Evolutionary conservation across 2,329 filamentous ascomycete genomes (phyloP), one percentile per base, ranked within the genome.

Genomic region (Aschersonia sp.): DNA sequence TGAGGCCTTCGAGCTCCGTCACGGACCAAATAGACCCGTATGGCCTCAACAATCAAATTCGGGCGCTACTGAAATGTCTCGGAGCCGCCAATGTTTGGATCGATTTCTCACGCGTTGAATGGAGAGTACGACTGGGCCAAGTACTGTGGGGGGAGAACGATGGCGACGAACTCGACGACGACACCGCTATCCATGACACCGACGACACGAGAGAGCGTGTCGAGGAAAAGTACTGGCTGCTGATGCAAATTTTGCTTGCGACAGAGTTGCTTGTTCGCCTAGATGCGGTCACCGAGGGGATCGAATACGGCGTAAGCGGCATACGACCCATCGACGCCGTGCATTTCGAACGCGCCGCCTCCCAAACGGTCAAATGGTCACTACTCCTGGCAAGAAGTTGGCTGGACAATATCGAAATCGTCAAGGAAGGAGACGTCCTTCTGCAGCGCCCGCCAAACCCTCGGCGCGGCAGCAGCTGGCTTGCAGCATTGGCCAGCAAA

Each of bases 101-200:
- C 46, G 82, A 87, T 61, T 83, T 87, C 53, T 83, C 81, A 22
- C 72, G 80, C 33, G 79, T 87, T 6, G 83, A 87, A 58, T 87
- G 82, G 82, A 74, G 83, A 39, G 82, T 87, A 49, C 72, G 81
- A 10, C 68, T 87, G 1, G 83, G 83, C 6, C 83, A 86, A 61
- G 71, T 87, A 42, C 63, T 87, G 2, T 87, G 83, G 82, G 79
- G 74, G 12, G 65, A 68, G 12, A 63, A 68, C 5, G 58, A 69
- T 30, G 72, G 74, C 42, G 74, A 76, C 52, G 68, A 71, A 44
- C 54, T 72, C n/a, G 69, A 71, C 42, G 76, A 78, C 49, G 69
- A 70, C 29, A 67, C 71, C n/a, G 67, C 69, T 9, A 69, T 73
- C 44, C 67, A 69, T 45, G 71, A 76, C 50, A 68, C 67, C 22